Base-by-base conservation (phyloP, 2,329 filamentous ascomycete species). In the Chrysosporium queenslandicum region DNA sequence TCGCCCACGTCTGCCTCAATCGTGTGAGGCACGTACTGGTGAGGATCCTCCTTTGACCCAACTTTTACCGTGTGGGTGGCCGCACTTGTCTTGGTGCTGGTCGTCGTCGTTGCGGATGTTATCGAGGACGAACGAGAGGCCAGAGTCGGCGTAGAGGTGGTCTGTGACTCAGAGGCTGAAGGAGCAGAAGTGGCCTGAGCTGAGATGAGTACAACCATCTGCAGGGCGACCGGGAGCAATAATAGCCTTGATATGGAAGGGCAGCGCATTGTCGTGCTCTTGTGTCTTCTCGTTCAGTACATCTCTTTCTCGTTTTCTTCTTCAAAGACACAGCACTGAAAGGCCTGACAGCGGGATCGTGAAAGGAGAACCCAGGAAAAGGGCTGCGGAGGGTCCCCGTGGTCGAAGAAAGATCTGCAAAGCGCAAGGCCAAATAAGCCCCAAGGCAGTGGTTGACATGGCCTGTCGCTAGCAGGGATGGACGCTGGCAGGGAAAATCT, bases 61-160 rank as follows among this genome's bases (percentile, higher is more conserved):
- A 69, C 67, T 50, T 63, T 55, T 40, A 70, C 46, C 0, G 64
- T 68, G 51, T 68, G 64, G 0, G 65, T 67, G 2, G 59, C 55
- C 25, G 29, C 27, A 7, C 42, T 47, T 11, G 46, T 32, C 14
- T 18, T 53, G 8, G 40, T 41, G 12, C 32, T 37, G 41, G 39
- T 50, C 4, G 30, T 39, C 14, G 50, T 39, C 8, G 32, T 45
- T 32, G 30, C 46, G 14, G 34, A 18, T 3, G 40, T 41, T 45
- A 21, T 46, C 25, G 47, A 30, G 21, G 41, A 27, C 4, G 11
- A 20, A 4, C 25, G n/a, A 1, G 39, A 40, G 25, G 21, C 18
- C n/a, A n/a, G 41, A 34, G 41, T 52, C 16, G 50, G 16, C 27
- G 41, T 20, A 14, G 41, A 2, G 16, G 41, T 14, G n/a, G 42